Base-by-base conservation (phyloP, 2,329 filamentous ascomycete species). In the Ophiostoma sp. region DNA sequence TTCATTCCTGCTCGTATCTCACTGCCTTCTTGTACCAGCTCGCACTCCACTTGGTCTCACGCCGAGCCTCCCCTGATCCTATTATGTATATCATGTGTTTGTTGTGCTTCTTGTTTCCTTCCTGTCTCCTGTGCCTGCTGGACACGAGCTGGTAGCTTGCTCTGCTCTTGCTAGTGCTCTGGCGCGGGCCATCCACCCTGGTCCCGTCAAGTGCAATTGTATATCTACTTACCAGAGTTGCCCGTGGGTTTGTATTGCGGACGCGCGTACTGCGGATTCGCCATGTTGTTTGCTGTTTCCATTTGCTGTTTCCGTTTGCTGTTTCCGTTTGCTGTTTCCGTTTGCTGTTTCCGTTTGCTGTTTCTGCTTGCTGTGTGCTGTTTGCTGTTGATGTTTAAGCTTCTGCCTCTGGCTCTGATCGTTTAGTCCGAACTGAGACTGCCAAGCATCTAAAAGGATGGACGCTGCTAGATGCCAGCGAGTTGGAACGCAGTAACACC, bases 211-310 rank as follows among this genome's bases (percentile, higher is more conserved):
- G 17, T 36, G 33, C 52, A 20, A 20, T 13, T 23, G 35, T 39
- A 65, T 41, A 39, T 65, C 35, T 23, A 65, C 62, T 65, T 65
- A 65, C 62, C 62, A 39, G 33, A 39, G n/a, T 2, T 23, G 60
- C 35, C 20, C 62, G 35, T 39, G 8, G 62, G 62, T 10, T 36
- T 23, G 35, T 36, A 39, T 23, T 65, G 62, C 35, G 62, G 69
- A 72, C 68, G 69, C 71, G 72, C 72, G 71, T 73, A 70, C 67
- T 68, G 72, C 71, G 72, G 70, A 27, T 70, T 73, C 68, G 72
- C 69, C 72, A 73, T 73, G 15, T 17, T 52, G 65, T 2, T 54
- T 52, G 39, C 72, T 65, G 72, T 68, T n/a, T n/a, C n/a, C n/a
- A n/a, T n/a, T 71, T 71, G 13, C 13, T 36, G 65, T 1, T 54